Evolutionary conservation across 768 basidiomycete species (phyloP), one percentile per base, ranked within the genome.

Genomic region (Asterophora lycoperdoides): DNA sequence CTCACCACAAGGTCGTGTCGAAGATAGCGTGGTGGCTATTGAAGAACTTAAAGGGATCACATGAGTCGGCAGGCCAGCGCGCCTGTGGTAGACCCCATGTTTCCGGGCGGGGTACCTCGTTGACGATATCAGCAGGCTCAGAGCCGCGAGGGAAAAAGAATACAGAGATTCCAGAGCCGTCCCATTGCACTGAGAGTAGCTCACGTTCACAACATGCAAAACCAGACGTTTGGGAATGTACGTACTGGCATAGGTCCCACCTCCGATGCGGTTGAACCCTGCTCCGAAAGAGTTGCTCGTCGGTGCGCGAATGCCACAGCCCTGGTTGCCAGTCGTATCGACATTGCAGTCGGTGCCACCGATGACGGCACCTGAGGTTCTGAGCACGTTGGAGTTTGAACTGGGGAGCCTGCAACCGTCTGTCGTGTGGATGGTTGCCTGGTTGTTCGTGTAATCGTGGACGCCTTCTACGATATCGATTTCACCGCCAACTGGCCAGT

Each of bases 211-310:
- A 40, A 13, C 26, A 9, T 19, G 13, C 28, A 11, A 26, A 23
- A 6, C 6, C 23, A 6, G 44, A 29, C 34, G 40, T 35, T 33
- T 56, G 48, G 46, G 42, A 52, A 40, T 44, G 44, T 49, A 79
- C 89, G 65, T 60, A 93, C 90, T 90, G 44, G 88, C 88, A 68
- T 92, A 95, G 43, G 92, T 86, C 57, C 93, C 93, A 38, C 93
- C 93, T 8, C 82, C 81, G 56, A 77, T 83, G n/a, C 61, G 64
- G 65, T 97, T 97, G 73, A 94, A 97, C 10, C 73, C 80, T n/a
- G 75, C 65, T n/a, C 93, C 93, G 61, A 88, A 95, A 2, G 84
- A 84, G 50, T 79, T 81, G 44, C 65, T 68, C 43, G 73, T 70
- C 28, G 64, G 62, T 8, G 84, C 78, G 8, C 85, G 82, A 33